These are phyloP conservation scores for Geosmithia morbida DNA, from an alignment of 2,329 filamentous ascomycete species.

Conservation along the genomic window DNA sequence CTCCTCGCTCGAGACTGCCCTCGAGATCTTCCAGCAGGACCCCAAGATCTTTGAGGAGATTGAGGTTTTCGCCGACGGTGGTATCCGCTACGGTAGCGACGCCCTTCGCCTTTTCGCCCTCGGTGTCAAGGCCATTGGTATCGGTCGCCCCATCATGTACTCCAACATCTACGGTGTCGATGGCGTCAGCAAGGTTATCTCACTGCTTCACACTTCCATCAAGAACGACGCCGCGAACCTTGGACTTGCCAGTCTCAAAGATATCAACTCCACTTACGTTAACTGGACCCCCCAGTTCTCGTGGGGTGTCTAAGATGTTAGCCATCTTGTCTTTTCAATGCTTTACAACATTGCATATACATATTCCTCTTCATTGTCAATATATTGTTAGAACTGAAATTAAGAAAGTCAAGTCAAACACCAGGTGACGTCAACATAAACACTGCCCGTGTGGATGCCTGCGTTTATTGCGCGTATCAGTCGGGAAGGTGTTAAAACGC, in stretches of 20 bases:
- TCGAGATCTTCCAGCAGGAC: constrained; percentile 21
- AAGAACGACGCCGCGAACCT: constrained; percentile 26
- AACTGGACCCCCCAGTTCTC: not conserved
- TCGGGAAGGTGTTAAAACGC: not conserved
- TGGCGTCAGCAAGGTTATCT: constrained; percentile 27
- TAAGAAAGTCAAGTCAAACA: not conserved
- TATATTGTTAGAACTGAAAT: not conserved
- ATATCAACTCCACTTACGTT: constrained; percentile 11
- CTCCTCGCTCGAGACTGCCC: constrained; percentile 20
- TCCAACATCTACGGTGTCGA: constrained; percentile 34
- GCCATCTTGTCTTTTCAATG: not conserved
- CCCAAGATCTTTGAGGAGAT: constrained; percentile 22
- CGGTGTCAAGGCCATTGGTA: constrained; percentile 26
- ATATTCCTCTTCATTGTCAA: not conserved
- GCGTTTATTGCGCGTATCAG: too few species aligned
- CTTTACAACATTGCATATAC: not conserved
- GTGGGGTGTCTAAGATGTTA: not conserved
- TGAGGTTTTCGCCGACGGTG: constrained; percentile 25
- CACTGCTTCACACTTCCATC: constrained; percentile 35
- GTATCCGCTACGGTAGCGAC: constrained; percentile 26
- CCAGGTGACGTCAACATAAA: too few species aligned
- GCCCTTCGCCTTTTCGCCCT: constrained; percentile 27
- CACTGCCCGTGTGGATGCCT: too few species aligned
- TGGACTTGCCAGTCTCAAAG: constrained; percentile 21
- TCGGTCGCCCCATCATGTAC: constrained; percentile 38